phyloP scores from a whole-genome alignment of 495 filamentous ascomycete genomes.

The Aspergillus haitiensis region DNA sequence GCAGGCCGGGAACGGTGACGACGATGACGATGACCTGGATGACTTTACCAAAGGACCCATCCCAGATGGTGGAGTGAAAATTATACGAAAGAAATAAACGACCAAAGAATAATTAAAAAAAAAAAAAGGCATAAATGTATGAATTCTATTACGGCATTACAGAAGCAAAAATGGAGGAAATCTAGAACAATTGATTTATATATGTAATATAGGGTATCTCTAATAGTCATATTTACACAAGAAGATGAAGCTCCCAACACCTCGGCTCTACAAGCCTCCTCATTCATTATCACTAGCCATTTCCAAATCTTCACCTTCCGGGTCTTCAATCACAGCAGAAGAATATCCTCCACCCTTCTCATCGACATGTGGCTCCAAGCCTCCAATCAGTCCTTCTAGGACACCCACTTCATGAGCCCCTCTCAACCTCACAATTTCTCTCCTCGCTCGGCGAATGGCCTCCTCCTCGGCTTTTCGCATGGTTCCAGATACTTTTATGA shows the following conservation, averaged over 20 bases:
- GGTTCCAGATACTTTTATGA: conserved; percentile 91
- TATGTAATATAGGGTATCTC: conserved; percentile 45
- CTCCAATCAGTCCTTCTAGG: conserved; percentile 40
- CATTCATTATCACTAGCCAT: conserved; percentile 40
- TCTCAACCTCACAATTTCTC: conserved; percentile 64
- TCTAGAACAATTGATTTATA: not conserved
- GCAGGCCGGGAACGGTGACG: conserved; percentile 25
- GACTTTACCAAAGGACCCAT: conserved; percentile 32
- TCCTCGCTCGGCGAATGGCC: conserved; percentile 71
- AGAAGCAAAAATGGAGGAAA: too few relatives aligned
- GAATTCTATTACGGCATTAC: conserved; percentile 18
- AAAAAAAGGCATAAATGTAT: conserved; percentile 19
- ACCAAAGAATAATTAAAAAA: not conserved
- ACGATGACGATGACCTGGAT: conserved; percentile 40
- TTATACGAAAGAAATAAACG: conserved; percentile 41
- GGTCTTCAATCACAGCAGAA: conserved; percentile 26
- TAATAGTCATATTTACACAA: conserved; percentile 24
- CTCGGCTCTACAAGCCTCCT: conserved; percentile 1
- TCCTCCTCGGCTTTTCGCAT: conserved; percentile 91
- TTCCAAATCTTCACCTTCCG: conserved; percentile 54
- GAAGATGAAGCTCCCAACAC: not conserved
- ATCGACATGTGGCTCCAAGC: conserved; percentile 13
- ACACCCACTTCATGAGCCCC: conserved; percentile 44
- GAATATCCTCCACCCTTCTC: conserved; percentile 7
- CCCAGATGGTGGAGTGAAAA: conserved; percentile 49